A percentile compares a stretch with the other conserved stretches of the same genome.
Evolutionary conservation across 176 grass and related monocot genomes (phyloP).

Genomic region (Phyllostachys edulis): DNA sequence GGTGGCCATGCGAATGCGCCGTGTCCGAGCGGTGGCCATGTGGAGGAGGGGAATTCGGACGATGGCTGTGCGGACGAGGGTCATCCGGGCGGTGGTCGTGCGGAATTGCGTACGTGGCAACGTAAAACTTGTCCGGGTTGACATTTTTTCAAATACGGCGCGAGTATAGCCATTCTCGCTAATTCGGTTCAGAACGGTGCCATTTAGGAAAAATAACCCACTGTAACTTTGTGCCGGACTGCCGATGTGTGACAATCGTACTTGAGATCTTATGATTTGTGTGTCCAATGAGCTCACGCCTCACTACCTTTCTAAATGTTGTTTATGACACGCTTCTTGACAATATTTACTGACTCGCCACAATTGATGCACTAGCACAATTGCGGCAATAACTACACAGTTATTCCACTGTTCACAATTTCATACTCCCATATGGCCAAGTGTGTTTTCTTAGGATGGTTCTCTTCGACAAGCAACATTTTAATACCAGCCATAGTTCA

Average conservation of each 20-base stretch:
- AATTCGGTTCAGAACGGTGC: no score
- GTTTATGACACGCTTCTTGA: constrained; percentile 27
- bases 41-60: no score
- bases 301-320: neutral
- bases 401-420: neutral
- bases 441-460: neutral
- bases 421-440: neutral
- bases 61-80: no score
- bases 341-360: neutral
- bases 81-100: no score
- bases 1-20: no score
- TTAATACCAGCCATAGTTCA: neutral
- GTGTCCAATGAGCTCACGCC: neutral
- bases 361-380: neutral
- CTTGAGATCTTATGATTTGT: constrained; percentile 16
- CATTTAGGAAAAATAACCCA: no score
- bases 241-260: neutral
- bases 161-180: no score
- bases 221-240: constrained; percentile 4
- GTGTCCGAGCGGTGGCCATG: no score
- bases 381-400: neutral
- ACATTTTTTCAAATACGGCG: no score
- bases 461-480: neutral
- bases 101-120: no score
- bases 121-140: no score